A percentile compares a stretch with the other conserved stretches of the same genome.
phyloP scores from a whole-genome alignment of 768 basidiomycete genomes.

The Auricularia auricula-judae region DNA sequence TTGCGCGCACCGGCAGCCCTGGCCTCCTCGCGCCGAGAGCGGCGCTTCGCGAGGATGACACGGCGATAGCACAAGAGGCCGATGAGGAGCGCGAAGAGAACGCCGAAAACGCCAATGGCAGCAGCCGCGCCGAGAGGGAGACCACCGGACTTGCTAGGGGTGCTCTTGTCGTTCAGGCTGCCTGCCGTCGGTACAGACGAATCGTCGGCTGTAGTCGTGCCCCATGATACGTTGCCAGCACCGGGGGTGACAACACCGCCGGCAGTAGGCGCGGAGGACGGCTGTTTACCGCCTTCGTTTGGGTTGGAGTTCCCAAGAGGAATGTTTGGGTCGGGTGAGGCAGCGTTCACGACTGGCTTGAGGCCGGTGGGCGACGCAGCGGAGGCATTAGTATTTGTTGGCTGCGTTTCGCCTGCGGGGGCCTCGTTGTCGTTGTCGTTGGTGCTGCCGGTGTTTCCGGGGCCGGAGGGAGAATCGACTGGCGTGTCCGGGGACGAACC shows the following conservation, averaged over 20 bases:
- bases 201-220: neutral
- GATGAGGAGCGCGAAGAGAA: neutral
- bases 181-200: neutral
- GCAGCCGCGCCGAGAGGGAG: neutral
- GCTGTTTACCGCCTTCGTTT: neutral
- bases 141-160: neutral
- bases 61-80: neutral
- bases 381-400: neutral
- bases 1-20: neutral
- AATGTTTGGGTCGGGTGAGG: neutral
- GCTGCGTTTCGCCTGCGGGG: neutral
- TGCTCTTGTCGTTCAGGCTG: neutral
- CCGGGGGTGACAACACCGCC: neutral
- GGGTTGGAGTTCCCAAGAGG: neutral
- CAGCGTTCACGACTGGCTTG: neutral
- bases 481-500: too few relatives aligned
- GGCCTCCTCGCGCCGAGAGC: neutral
- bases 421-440: neutral
- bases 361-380: neutral
- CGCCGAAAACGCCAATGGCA: neutral
- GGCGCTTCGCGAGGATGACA: neutral
- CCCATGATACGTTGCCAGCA: neutral
- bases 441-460: too few relatives aligned
- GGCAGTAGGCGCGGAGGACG: neutral
- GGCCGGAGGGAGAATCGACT: too few relatives aligned